Percentiles rank a stretch among this genome's conserved stretches.
Evolutionary conservation across 306 rosid species (phyloP).

Genomic region (Adenanthera pavonina): DNA sequence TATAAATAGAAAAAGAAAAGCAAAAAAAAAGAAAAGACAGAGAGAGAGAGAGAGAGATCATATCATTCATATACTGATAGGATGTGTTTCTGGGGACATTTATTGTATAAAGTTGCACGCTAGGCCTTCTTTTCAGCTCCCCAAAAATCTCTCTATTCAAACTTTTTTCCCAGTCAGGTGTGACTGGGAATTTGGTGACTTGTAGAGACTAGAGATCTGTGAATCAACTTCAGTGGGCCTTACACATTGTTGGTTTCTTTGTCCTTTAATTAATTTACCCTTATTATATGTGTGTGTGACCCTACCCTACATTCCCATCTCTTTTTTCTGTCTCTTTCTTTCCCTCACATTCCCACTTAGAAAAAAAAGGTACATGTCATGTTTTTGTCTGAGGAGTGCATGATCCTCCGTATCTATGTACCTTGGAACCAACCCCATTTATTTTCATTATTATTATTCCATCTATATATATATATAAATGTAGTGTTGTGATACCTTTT

Average conservation of each 20-base stretch:
- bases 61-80: conserved; percentile 9
- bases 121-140: conserved; percentile 60
- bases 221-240: conserved; percentile 6
- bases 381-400: conserved; percentile 4
- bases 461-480: not conserved
- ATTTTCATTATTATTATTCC: conserved; percentile 1
- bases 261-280: conserved; percentile 9
- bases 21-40: conserved; percentile 28
- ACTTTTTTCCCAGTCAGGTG: conserved; percentile 51
- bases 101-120: conserved; percentile 88
- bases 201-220: not conserved
- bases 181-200: conserved; percentile 50
- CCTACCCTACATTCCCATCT: conserved; percentile 41
- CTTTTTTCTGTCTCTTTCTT: conserved; percentile 10
- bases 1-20: conserved; percentile 38
- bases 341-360: conserved; percentile 52
- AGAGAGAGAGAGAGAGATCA: conserved; percentile 20
- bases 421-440: conserved; percentile 19
- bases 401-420: conserved; percentile 27
- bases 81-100: conserved; percentile 59
- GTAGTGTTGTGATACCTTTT: not conserved
- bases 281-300: conserved; percentile 17
- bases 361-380: conserved; percentile 42
- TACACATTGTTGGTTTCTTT: conserved; percentile 34
- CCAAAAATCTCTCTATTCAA: conserved; percentile 48